Conservation (phyloP, 1,284 basidiomycete species). For the Microstroma glucosiphilum region DNA sequence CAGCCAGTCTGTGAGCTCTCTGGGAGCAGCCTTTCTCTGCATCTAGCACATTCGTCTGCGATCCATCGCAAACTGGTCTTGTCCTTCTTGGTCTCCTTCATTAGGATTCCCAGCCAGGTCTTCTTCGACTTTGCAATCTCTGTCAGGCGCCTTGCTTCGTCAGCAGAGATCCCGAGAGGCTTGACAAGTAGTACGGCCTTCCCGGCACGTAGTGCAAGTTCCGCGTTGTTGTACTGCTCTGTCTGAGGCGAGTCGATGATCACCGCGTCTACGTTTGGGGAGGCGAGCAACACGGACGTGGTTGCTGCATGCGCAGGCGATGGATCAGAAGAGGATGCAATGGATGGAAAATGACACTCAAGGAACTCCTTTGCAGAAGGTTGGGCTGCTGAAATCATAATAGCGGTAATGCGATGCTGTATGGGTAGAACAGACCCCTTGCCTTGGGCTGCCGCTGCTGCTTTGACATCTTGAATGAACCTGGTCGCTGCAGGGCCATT, state of each 20-base stretch:
- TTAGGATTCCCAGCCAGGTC: slow-evolving; percentile 28
- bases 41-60: slow-evolving; percentile 14
- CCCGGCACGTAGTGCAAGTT: slow-evolving; percentile 10
- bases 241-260: slow-evolving; percentile 2
- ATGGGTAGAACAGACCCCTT: neutral
- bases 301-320: slow-evolving; percentile 5
- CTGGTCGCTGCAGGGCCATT: slow-evolving; percentile 8
- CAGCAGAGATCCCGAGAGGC: slow-evolving; percentile 4
- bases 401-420: slow-evolving; percentile 3
- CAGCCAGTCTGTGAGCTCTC: slow-evolving; percentile 8
- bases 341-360: slow-evolving; percentile 6
- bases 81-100: slow-evolving; percentile 4
- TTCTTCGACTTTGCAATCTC: slow-evolving; percentile 18
- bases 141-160: slow-evolving; percentile 7
- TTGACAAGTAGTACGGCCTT: slow-evolving; percentile 9
- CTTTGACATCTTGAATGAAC: slow-evolving; percentile 11
- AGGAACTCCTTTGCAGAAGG: slow-evolving; percentile 7
- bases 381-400: slow-evolving; percentile 3
- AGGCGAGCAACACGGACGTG: slow-evolving; percentile 2
- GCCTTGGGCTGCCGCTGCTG: neutral
- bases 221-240: neutral
- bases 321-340: neutral
- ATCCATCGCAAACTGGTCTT: slow-evolving; percentile 6
- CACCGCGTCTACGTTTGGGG: slow-evolving; percentile 9
- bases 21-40: neutral